Base-by-base conservation (phyloP, 1,284 basidiomycete species). In the Sanghuangporus sanghuang region DNA sequence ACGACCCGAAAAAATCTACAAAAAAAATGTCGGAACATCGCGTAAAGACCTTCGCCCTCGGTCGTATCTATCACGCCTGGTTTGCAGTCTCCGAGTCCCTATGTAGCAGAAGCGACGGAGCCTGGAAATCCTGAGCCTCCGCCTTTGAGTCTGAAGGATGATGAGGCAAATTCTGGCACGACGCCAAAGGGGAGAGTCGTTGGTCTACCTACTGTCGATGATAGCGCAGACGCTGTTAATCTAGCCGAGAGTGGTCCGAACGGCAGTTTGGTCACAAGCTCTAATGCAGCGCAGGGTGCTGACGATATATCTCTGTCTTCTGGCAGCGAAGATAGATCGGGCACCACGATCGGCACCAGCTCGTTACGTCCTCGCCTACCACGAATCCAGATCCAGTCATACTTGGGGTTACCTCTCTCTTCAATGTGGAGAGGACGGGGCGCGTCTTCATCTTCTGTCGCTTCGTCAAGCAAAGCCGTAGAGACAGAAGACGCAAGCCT, bases 401-500 rank as follows among this genome's bases (percentile, higher is more conserved):
- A 66, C 44, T 44, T 66, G 32, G 61, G 61, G 1, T 38, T 66
- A 9, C 64, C 64, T 9, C 57, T 66, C 32, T 59, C 64, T n/a
- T 63, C 64, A 16, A 66, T 66, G 64, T 66, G 63, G 61, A 48
- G 64, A 18, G 53, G 53, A n/a, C 40, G 61, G 35, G 57, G 57
- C 7, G 35, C 62, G 5, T 58, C 57, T 9, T 71, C 62, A 60
- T 57, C 58, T 11, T 69, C 66, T 38, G 35, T 5, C 35, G 23
- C 44, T 48, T 48, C 44, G n/a, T 49, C 39, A 40, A 59, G 23
- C 27, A 35, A 48, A 14, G 23, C 3, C 6, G 18, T 6, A 36
- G 44, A 42, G 11, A 16, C 38, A 14, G 56, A 42, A 42, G 40
- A 18, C 7, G 9, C 14, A 2, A 21, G 23, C n/a, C 6, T 11